Evolutionary conservation across 306 rosid genomes (phyloP), one percentile per base, ranked within the genome.

Genomic region (Hylodesmum podocarpum): DNA sequence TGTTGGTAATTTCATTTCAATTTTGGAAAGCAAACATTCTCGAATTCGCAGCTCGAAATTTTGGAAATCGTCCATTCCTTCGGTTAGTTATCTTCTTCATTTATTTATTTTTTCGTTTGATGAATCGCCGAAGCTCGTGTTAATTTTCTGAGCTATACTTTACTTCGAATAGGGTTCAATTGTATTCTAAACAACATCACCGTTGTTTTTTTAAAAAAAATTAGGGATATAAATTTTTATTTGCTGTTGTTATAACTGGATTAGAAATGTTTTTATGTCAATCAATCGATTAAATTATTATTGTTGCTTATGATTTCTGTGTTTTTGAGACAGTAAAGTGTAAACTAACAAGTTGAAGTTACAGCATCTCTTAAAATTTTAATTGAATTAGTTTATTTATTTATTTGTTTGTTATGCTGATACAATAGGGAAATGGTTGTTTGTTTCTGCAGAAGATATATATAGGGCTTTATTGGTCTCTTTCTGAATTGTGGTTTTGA

Each of bases 391-490:
- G n/a, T n/a, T n/a, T n/a, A n/a, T n/a, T n/a, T n/a, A n/a, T 72
- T 65, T 59, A 40, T 43, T 27, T 57, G 29, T 63, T 36, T 8
- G 21, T 80, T 39, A 64, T 63, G n/a, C 61, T 75, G 71, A 77
- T 82, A 5, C 27, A 67, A 14, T 36, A 46, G 6, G 37, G 46
- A 82, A 86, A 77, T 84, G 80, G 2, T 44, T 46, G 49, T 14
- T 0, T 79, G 51, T 73, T 79, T 84, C 51, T 84, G 79, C 77
- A 79, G 86, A 67, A 53, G 64, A 63, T 31, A 70, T 74, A 78
- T 74, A 78, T 36, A 64, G 76, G 66, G 77, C 59, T n/a, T n/a
- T n/a, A 76, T 74, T 47, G 78, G 61, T n/a, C 66, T 65, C 66
- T 3, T 43, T 72, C 83, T 66, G 79, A 61, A 72, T 83, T 82